phyloP scores from a whole-genome alignment of 1,284 basidiomycete genomes.

The Waitea zeae region DNA sequence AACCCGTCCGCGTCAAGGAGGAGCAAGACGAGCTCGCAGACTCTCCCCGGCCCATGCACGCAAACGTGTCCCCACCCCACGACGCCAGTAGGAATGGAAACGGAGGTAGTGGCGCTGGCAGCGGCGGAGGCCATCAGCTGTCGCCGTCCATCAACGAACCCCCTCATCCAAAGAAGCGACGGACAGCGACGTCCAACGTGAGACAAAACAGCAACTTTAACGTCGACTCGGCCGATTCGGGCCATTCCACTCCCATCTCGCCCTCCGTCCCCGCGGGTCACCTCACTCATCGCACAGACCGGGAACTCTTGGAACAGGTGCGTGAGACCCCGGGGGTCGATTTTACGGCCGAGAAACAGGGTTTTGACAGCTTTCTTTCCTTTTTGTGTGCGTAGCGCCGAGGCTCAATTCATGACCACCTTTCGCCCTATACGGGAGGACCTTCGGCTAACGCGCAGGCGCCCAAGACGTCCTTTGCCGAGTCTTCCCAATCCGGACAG shows the following conservation, averaged over 20 bases:
- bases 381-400: too few species aligned
- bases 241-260: too few species aligned
- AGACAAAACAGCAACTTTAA: constrained; percentile 37
- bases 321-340: too few species aligned
- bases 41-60: too few species aligned
- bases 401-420: too few species aligned
- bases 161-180: constrained; percentile 50
- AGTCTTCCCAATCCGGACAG: too few species aligned
- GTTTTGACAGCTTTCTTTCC: too few species aligned
- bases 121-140: constrained; percentile 19
- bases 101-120: constrained; percentile 11
- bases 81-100: constrained; percentile 8
- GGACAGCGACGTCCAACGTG: constrained; percentile 46
- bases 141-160: constrained; percentile 23
- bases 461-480: neutral
- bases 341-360: too few species aligned
- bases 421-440: too few species aligned
- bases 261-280: too few species aligned
- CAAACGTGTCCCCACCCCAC: constrained; percentile 10
- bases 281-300: too few species aligned
- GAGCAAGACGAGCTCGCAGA: neutral
- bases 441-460: neutral
- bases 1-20: neutral
- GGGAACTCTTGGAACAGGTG: too few species aligned
- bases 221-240: constrained; percentile 13